Evolutionary conservation across 2,329 filamentous ascomycete species (phyloP).

Genomic region (Penicillium digitatum): DNA sequence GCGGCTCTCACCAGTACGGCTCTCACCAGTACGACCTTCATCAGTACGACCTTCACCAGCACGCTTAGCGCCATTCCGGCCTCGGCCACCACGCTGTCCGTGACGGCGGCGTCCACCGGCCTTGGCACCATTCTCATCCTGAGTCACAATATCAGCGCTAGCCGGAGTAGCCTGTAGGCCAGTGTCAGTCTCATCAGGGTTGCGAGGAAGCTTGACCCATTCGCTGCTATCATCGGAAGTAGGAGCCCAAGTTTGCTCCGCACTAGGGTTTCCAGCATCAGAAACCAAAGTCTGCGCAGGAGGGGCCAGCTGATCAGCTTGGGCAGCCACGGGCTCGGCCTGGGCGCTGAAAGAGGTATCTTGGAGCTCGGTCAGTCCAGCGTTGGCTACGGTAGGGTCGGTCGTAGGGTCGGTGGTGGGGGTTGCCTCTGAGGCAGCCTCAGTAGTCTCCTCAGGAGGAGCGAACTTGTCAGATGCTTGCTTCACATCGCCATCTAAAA

Average conservation of each 20-base stretch:
- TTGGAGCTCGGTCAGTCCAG: slow-evolving; percentile 58
- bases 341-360: slow-evolving; percentile 52
- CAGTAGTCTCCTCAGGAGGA: slow-evolving; percentile 29
- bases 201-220: slow-evolving; percentile 72
- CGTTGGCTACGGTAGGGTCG: slow-evolving; percentile 60
- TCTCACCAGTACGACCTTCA: slow-evolving; percentile 26
- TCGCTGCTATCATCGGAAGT: slow-evolving; percentile 54
- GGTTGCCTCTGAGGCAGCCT: slow-evolving; percentile 34
- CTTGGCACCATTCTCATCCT: slow-evolving; percentile 40
- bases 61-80: slow-evolving; percentile 35
- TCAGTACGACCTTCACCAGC: not conserved
- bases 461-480: slow-evolving; percentile 45
- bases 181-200: slow-evolving; percentile 70
- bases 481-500: slow-evolving; percentile 52
- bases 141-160: slow-evolving; percentile 44
- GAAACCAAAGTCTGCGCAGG: slow-evolving; percentile 42
- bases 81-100: slow-evolving; percentile 31
- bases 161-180: slow-evolving; percentile 60
- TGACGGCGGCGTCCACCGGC: slow-evolving; percentile 34
- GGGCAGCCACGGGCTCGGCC: slow-evolving; percentile 36
- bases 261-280: slow-evolving; percentile 45
- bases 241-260: slow-evolving; percentile 52
- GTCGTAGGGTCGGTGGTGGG: slow-evolving; percentile 33
- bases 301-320: slow-evolving; percentile 27
- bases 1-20: slow-evolving; percentile 32